Base-by-base conservation (phyloP, 805 yeast genomes). In the Saccharomycopsis amapae region DNA sequence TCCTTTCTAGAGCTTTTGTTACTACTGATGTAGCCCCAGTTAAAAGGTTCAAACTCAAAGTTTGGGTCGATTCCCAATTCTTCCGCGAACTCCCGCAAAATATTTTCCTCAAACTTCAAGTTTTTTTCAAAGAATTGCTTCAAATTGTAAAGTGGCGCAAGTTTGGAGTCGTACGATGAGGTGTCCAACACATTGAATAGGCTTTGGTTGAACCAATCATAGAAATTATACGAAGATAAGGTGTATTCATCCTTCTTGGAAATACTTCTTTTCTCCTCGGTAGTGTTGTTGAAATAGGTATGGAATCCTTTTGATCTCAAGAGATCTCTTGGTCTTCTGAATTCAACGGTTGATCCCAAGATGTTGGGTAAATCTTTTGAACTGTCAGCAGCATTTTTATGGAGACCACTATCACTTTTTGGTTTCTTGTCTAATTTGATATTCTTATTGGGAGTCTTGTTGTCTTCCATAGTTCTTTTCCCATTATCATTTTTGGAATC, bases 71-170 rank as follows among this genome's bases (percentile, higher is more conserved):
- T 28, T 3, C 49, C 50, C 3, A 51, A 23, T 7, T 19, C 33
- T 3, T 30, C 38, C 15, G 42, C 50, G 26, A 38, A 49, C 20
- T 45, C 38, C n/a, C 38, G 30, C 19, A 49, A 40, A 23, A 46
- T 42, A 10, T 24, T 17, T 22, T 56, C 56, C 18, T 57, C 54
- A 61, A 72, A 65, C 56, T 64, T 64, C 47, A 66, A 57, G 46
- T 79, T 77, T 49, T 75, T 76, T 41, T 77, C 82, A 59, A 72
- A 71, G 55, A 75, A 79, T 54, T 79, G 81, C 30, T 72, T 65
- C 49, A 81, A 60, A 25, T 72, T 74, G 61, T 76, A 78, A 5
- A 73, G 54, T 0, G 82, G 71, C 0, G 81, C 71, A 38, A 64
- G 62, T 46, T 68, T 71, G 1, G 63, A 51, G 43, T 66, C 68